Percentiles rank a stretch among this genome's conserved stretches.
phyloP scores from a whole-genome alignment of 2,329 filamentous ascomycete species.

The Orbilia javanica region DNA sequence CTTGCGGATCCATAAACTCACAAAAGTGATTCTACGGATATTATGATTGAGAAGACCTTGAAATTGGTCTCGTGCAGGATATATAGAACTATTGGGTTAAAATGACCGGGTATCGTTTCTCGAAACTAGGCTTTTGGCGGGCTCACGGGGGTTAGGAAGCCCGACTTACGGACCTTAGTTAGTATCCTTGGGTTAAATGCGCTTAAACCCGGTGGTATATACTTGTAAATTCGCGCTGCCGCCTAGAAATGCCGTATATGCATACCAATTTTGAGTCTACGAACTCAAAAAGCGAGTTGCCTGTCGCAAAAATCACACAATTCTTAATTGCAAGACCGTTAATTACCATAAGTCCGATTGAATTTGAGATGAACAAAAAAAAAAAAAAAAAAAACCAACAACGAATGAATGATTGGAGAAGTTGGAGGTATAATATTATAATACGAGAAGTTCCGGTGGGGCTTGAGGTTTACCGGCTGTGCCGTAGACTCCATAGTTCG shows the following conservation, averaged over 20 bases:
- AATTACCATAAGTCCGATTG: neutral
- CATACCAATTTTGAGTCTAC: neutral
- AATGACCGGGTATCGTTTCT: neutral
- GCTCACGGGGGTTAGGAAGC: neutral
- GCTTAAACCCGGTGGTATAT: constrained; percentile 7
- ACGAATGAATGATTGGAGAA: neutral
- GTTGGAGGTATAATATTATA: neutral
- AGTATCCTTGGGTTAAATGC: neutral
- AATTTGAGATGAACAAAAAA: neutral
- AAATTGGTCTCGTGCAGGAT: neutral
- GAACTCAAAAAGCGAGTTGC: neutral
- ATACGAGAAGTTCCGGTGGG: neutral
- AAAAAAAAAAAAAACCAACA: neutral
- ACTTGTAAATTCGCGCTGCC: neutral
- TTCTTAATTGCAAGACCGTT: too few relatives aligned
- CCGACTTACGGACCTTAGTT: neutral
- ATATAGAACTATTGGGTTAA: neutral
- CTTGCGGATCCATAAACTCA: neutral
- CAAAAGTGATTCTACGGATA: too few relatives aligned
- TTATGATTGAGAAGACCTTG: neutral
- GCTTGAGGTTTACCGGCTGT: neutral
- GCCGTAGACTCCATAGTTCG: constrained; percentile 2
- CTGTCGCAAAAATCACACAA: neutral
- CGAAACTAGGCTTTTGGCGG: neutral
- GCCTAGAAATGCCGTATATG: neutral